Evolutionary conservation across 148 eudicot species (phyloP), one percentile per base, ranked within the genome.

Genomic region (Chenopodium berlandieri): DNA sequence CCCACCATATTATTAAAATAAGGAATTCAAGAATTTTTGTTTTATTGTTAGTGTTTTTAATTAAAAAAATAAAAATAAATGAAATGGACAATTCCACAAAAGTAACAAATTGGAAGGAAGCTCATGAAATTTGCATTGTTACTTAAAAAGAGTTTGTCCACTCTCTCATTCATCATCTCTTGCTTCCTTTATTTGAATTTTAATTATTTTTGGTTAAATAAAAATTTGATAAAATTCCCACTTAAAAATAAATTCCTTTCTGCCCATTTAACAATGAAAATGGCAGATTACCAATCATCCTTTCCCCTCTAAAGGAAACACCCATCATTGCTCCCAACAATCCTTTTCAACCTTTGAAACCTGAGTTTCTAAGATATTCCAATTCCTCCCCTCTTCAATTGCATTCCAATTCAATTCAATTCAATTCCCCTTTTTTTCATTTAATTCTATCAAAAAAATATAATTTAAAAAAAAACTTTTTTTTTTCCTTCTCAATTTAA

Each of bases 241-340:
- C 70, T 79, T 81, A 40, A n/a, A 75, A 85, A 9, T 19, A 25
- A 27, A 30, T 74, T 78, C 69, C 76, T 77, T 71, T 88, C 73
- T 80, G 83, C 84, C 90, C 91, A 91, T 83, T 85, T 85, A 91
- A 91, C 89, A 84, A 90, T 89, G 90, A 62, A 91, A 88, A 88
- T 93, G 94, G 97, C 90, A 91, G 88, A 88, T 90, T 90, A 88
- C 86, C 92, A 93, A 92, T 93, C 95, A 95, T 91, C 92, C 84
- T 85, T 91, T 87, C 95, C 95, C 94, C 97, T 92, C 80, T 76
- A 84, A 87, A 91, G 95, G 97, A 91, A 94, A 93, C 98, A 91
- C 87, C 84, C 94, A 95, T 95, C 95, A 95, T 95, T 95, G 88
- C 96, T 78, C 85, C 98, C 98, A 93, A 95, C 98, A 86, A 91